Evolutionary conservation across 306 rosid genomes (phyloP), one percentile per base, ranked within the genome.

Genomic region (Cucumis cinereus): DNA sequence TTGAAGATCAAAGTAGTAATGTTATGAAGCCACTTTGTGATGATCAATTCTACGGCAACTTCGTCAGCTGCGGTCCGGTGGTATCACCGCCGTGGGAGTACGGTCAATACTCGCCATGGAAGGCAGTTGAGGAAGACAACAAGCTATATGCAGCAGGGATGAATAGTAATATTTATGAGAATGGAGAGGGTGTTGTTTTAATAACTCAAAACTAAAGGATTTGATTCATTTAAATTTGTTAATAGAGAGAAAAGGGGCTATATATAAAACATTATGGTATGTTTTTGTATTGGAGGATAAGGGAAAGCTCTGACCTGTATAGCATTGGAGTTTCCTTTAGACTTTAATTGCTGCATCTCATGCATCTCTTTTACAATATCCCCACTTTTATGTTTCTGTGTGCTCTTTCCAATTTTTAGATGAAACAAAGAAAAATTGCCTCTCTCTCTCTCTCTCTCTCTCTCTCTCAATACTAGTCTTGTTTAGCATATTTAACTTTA

Each of bases 81-180:
- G 74, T 81, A 30, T 77, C 86, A 72, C 76, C 87, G 41, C 74
- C 87, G 38, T 87, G 91, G 97, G 92, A 86, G 62, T 87, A 85
- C 75, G 81, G 81, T 50, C 76, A 87, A 24, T 88, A 93, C 47
- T 78, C 86, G 1, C 85, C 87, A 14, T 90, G 97, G 89, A 86
- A 74, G 81, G 83, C 90, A 90, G 95, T 75, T 73, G 91, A 87
- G 77, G 88, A 90, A 54, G 89, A 86, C 77, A 87, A 81, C 68
- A 84, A 81, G 63, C 43, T 82, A 83, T 77, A 85, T 84, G 85
- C 91, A 3, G 24, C 35, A 30, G 24, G 49, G 40, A 47, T 41
- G 54, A 73, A 73, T 30, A 30, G 35, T 30, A 30, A 3, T 52
- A 11, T 38, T n/a, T 50, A 50, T 28, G 77, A 73, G 3, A 20